Base-by-base conservation (phyloP, 2,329 filamentous ascomycete species). In the Trichoderma sp. region DNA sequence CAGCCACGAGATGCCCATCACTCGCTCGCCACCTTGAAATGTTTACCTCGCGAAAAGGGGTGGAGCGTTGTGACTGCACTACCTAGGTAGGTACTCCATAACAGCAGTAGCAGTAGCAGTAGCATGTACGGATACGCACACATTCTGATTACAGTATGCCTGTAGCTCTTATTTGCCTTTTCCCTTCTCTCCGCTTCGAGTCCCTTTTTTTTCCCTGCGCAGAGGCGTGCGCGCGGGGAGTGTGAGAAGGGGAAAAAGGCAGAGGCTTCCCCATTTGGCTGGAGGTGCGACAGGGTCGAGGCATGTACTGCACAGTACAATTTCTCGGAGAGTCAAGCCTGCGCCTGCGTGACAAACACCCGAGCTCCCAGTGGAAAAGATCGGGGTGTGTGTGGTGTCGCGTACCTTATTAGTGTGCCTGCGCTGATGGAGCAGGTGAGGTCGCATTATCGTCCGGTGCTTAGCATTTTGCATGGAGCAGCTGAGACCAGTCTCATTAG, bases 261-360 rank as follows among this genome's bases (percentile, higher is more conserved):
- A 55, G 43, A 40, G 49, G 11, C 24, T 33, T 47, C 60, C 60
- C 47, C 60, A 29, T 40, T n/a, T 49, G 47, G 60, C 60, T 62
- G 43, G 49, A 49, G 19, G 31, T 53, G 11, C 24, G 62, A 56
- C 62, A 66, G 63, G 63, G 55, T 52, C 55, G 55, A 66, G 27
- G n/a, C 37, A 58, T 49, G 63, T 66, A 59, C 63, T 47, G 29
- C 63, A 66, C 63, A 66, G 63, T 66, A 66, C 37, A 16, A 10
- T 21, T 43, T 13, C 2, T 13, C 47, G 52, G 52, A 35, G 40
- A 52, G 63, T 11, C 47, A 58, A 33, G 33, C 63, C 57, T 66
- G 31, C 24, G 24, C 37, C 49, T 55, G 65, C 47, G 58, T 55
- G 35, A 60, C 65, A 43, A 37, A 47, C 65, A 66, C 33, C 53